These are phyloP conservation scores for Aspergillus ostianus DNA, from an alignment of 495 filamentous ascomycete genomes.

Conservation along the genomic window DNA sequence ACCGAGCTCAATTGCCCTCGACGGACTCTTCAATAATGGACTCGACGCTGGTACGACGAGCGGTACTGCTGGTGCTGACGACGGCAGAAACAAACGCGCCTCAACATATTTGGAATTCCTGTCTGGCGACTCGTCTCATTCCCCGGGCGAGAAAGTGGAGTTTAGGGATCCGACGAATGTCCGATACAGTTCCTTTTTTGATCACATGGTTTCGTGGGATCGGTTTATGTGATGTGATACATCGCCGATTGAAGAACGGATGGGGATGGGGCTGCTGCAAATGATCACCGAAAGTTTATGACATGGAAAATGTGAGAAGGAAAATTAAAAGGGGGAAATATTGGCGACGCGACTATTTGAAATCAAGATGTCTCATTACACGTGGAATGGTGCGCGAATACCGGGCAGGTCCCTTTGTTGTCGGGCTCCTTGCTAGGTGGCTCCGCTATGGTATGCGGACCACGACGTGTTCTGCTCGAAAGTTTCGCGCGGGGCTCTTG, in stretches of 20 bases:
- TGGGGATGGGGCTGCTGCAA: not conserved
- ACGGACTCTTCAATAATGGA: not conserved
- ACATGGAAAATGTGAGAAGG: no score
- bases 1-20: not conserved
- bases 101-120: not conserved
- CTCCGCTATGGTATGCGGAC: not conserved
- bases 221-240: not conserved
- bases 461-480: not conserved
- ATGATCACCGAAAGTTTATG: not conserved
- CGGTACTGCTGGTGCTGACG: no score
- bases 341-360: not conserved
- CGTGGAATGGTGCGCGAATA: not conserved
- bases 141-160: not conserved
- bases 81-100: not conserved
- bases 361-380: not conserved
- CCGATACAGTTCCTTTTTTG: not conserved
- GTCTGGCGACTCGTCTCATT: not conserved
- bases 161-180: not conserved
- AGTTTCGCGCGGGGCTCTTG: not conserved
- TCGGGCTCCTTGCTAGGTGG: not conserved
- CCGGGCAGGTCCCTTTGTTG: not conserved
- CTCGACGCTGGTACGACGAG: not conserved
- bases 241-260: not conserved
- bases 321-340: not conserved
- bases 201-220: not conserved